Percentiles rank a stretch among this genome's conserved stretches.
phyloP scores from a whole-genome alignment of 345 rosid species.

The Excoecaria cochinchinensis region DNA sequence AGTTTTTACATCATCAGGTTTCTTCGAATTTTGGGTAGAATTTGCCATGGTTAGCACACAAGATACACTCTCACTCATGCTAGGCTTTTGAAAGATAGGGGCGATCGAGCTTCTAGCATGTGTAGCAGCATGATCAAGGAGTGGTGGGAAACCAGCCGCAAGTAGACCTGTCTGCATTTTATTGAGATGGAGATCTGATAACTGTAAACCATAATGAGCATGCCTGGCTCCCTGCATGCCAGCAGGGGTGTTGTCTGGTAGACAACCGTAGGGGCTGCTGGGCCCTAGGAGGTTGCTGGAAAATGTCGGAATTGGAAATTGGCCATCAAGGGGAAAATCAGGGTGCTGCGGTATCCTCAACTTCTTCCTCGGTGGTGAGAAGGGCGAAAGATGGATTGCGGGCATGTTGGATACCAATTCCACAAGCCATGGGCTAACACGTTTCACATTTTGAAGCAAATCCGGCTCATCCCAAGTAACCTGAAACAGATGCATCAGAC shows the following conservation, averaged over 20 bases:
- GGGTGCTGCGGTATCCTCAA: slow-evolving; percentile 59
- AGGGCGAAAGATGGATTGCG: slow-evolving; percentile 63
- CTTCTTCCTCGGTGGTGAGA: slow-evolving; percentile 91
- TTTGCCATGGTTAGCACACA: slow-evolving; percentile 49
- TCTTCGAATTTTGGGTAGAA: slow-evolving; percentile 29
- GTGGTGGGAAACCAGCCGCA: slow-evolving; percentile 30
- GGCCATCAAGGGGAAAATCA: slow-evolving; percentile 44
- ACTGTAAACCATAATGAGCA: slow-evolving; percentile 31
- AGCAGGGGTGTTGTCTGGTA: slow-evolving; percentile 31
- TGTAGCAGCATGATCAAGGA: slow-evolving; percentile 38
- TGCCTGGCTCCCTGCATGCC: slow-evolving; percentile 51
- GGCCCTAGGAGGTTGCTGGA: slow-evolving; percentile 27
- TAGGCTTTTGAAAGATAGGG: slow-evolving; percentile 32
- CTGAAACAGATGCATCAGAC: slow-evolving; percentile 29
- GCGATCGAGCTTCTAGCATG: slow-evolving; percentile 33
- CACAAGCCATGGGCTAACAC: slow-evolving; percentile 93
- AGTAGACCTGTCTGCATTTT: slow-evolving; percentile 28
- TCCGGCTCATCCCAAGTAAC: slow-evolving; percentile 98
- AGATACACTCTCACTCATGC: slow-evolving; percentile 37
- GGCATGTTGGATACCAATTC: slow-evolving; percentile 82
- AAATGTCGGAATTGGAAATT: slow-evolving; percentile 28
- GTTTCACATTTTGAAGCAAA: slow-evolving; percentile 91
- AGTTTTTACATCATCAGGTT: slow-evolving; percentile 17
- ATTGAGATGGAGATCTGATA: slow-evolving; percentile 29
- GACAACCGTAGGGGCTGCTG: slow-evolving; percentile 26